These are phyloP conservation scores for Penicillium malachiteum DNA, from an alignment of 495 filamentous ascomycete species.

Conservation along the genomic window DNA sequence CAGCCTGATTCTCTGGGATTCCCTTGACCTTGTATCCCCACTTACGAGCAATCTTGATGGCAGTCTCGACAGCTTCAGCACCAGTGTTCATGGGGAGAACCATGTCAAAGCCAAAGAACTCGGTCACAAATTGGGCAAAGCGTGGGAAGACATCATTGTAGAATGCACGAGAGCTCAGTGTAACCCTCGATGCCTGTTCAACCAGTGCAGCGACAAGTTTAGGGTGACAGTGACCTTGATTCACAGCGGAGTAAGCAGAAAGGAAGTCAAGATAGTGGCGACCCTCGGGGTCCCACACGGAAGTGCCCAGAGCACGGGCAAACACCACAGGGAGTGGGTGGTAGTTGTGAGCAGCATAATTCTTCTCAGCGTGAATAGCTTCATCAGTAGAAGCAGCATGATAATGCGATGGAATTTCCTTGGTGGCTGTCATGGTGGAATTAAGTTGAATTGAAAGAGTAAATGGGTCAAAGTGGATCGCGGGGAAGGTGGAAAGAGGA, in stretches of 20 bases:
- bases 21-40: conserved; percentile 98
- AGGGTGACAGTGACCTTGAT: conserved; percentile 98
- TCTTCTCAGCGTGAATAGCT: conserved; percentile 77
- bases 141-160: conserved; percentile 98
- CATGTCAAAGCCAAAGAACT: conserved; percentile 95
- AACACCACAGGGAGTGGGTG: conserved; percentile 95
- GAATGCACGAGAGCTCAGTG: conserved; percentile 93
- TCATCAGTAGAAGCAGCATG: conserved; percentile 77
- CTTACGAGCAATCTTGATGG: conserved; percentile 95
- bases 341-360: conserved; percentile 96
- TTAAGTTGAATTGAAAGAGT: conserved; percentile 1
- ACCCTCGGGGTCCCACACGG: conserved; percentile 97
- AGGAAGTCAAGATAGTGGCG: conserved; percentile 97
- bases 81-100: conserved; percentile 99
- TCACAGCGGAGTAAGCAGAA: conserved; percentile 95
- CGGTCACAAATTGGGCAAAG: conserved; percentile 89
- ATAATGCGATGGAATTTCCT: conserved; percentile 51
- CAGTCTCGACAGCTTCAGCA: conserved; percentile 98
- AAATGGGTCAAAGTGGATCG: neutral
- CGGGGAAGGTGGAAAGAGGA: conserved; percentile 1
- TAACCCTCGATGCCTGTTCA: conserved; percentile 87
- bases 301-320: conserved; percentile 73
- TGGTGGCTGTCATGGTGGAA: conserved; percentile 42
- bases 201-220: conserved; percentile 86
- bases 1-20: conserved; percentile 78